Conservation (phyloP, 306 rosid genomes). For the Arachis stenosperma region DNA sequence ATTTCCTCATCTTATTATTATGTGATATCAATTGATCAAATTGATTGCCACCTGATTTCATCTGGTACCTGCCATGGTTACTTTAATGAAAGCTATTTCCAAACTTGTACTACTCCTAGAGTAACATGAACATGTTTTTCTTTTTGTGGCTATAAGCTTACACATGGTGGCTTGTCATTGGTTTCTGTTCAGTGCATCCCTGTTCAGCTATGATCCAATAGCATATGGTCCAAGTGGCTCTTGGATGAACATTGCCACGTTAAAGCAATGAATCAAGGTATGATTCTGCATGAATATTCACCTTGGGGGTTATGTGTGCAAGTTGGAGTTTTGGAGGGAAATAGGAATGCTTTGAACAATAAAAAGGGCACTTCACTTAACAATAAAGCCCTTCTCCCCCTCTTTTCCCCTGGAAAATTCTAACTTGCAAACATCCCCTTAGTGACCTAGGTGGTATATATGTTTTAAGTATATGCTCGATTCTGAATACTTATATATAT, state of each 20-base stretch:
- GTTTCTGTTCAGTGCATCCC: slow-evolving; percentile 35
- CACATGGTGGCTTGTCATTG: slow-evolving; percentile 34
- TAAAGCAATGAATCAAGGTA: slow-evolving; percentile 42
- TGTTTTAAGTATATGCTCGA: slow-evolving; percentile 20
- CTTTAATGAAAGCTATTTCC: slow-evolving; percentile 33
- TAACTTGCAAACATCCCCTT: neutral
- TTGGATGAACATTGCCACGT: slow-evolving; percentile 35
- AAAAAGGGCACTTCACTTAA: no score
- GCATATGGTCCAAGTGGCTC: slow-evolving; percentile 39
- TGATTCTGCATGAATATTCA: slow-evolving; percentile 3
- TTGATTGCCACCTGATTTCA: slow-evolving; percentile 28
- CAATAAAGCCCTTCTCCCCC: no score
- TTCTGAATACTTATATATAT: slow-evolving; percentile 17
- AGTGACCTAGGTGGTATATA: slow-evolving; percentile 13
- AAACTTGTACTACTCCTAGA: slow-evolving; percentile 30
- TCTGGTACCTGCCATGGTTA: slow-evolving; percentile 31
- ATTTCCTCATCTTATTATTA: neutral
- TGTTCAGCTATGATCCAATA: slow-evolving; percentile 44
- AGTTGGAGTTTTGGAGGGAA: no score
- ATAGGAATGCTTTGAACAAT: no score
- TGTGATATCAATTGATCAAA: slow-evolving; percentile 14
- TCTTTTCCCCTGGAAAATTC: no score
- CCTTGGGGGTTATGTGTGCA: no score
- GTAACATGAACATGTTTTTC: slow-evolving; percentile 29
- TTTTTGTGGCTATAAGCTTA: slow-evolving; percentile 37